phyloP scores from a whole-genome alignment of 164 flowering plant species.

The Platanus orientalis region DNA sequence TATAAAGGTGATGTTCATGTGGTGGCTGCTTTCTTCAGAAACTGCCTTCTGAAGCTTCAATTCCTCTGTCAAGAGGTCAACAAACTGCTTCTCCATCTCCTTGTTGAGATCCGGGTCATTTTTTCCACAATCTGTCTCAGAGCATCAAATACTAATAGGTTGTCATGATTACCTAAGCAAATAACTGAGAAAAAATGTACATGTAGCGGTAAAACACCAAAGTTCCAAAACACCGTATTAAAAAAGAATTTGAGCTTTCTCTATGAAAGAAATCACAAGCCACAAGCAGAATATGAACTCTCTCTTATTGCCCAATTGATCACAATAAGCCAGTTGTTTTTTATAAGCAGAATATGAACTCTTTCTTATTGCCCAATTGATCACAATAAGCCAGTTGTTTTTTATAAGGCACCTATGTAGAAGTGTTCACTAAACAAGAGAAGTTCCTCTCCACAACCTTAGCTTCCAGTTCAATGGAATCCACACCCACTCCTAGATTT shows the following conservation, averaged over 20 bases:
- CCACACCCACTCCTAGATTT: too few species aligned
- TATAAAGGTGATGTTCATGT: constrained; percentile 60
- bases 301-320: background rate
- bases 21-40: constrained; percentile 49
- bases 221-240: background rate
- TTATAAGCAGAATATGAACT: background rate
- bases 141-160: background rate
- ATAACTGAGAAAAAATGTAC: background rate
- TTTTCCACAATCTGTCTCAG: constrained; percentile 70
- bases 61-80: constrained; percentile 82
- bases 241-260: background rate
- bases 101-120: constrained; percentile 78
- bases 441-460: too few species aligned
- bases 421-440: too few species aligned
- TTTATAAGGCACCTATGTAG: too few species aligned
- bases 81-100: constrained; percentile 88
- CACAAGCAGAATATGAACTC: background rate
- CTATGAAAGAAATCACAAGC: background rate
- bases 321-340: too few species aligned
- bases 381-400: too few species aligned
- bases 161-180: background rate
- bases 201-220: background rate
- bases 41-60: constrained; percentile 71
- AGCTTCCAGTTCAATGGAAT: too few species aligned
- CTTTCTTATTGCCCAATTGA: background rate